Conservation (phyloP, 2,329 filamentous ascomycete genomes). For the Alternaria sp. region DNA sequence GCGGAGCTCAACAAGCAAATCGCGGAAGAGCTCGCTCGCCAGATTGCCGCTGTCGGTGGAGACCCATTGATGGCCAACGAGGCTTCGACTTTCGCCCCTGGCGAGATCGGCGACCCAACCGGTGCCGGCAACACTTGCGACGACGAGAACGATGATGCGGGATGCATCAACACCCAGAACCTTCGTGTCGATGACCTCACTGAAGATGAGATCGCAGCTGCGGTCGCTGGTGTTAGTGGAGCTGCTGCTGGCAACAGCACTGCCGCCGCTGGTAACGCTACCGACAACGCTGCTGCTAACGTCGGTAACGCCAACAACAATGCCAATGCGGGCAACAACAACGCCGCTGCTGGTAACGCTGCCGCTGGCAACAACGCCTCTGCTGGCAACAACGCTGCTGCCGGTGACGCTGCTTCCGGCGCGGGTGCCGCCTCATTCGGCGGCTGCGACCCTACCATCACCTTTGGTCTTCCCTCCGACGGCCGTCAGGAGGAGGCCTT, state of each 20-base stretch:
- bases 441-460: slow-evolving; percentile 57
- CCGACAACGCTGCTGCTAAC: slow-evolving; percentile 18
- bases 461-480: slow-evolving; percentile 58
- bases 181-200: slow-evolving; percentile 63
- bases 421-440: slow-evolving; percentile 45
- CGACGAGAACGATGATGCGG: slow-evolving; percentile 53
- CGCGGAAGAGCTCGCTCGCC: slow-evolving; percentile 63
- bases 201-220: slow-evolving; percentile 58
- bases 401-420: neutral
- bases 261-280: slow-evolving; percentile 7
- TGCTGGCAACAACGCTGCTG: neutral
- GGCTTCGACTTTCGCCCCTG: slow-evolving; percentile 68
- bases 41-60: slow-evolving; percentile 67
- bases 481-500: slow-evolving; percentile 55
- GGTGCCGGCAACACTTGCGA: slow-evolving; percentile 62
- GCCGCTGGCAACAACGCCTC: neutral
- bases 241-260: neutral
- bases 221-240: slow-evolving; percentile 49
- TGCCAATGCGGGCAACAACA: slow-evolving; percentile 3
- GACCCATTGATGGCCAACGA: slow-evolving; percentile 67
- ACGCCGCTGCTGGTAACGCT: neutral
- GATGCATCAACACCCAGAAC: slow-evolving; percentile 62
- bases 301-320: neutral
- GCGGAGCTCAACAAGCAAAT: slow-evolving; percentile 66
- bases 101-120: slow-evolving; percentile 60